phyloP scores from a whole-genome alignment of 1,284 basidiomycete genomes.

The Ustilago cynodontis region DNA sequence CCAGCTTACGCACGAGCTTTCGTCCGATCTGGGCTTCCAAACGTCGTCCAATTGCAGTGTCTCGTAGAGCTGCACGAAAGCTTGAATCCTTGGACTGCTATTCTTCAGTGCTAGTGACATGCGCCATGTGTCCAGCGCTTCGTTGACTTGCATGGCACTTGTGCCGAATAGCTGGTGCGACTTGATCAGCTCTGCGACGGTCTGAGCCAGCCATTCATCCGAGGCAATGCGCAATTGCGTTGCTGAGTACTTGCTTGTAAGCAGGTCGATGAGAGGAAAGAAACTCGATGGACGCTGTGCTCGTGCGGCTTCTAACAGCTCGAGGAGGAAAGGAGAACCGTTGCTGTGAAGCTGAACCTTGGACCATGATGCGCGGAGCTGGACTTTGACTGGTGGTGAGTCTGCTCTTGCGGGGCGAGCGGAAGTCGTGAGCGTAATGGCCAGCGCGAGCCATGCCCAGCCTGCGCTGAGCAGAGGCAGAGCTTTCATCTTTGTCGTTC shows the following conservation, averaged over 20 bases:
- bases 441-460: constrained; percentile 35
- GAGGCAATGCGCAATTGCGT: constrained; percentile 19
- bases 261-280: constrained; percentile 45
- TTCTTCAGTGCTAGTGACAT: constrained; percentile 56
- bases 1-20: constrained; percentile 54
- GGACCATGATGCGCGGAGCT: constrained; percentile 83
- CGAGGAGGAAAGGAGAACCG: constrained; percentile 74
- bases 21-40: constrained; percentile 70
- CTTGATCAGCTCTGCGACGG: constrained; percentile 21
- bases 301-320: constrained; percentile 80
- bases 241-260: constrained; percentile 26
- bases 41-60: constrained; percentile 30
- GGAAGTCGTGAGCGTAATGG: constrained; percentile 9
- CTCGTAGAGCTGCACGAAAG: constrained; percentile 60
- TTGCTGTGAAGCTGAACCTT: constrained; percentile 69
- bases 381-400: constrained; percentile 80
- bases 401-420: constrained; percentile 16
- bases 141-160: neutral
- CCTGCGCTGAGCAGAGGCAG: constrained; percentile 21
- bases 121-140: constrained; percentile 53
- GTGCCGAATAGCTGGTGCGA: constrained; percentile 16
- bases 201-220: constrained; percentile 23
- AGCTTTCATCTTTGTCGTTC: constrained; percentile 22
- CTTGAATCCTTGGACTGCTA: constrained; percentile 56
- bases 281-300: constrained; percentile 49